A percentile compares a stretch with the other conserved stretches of the same genome.
Conservation (phyloP, 192 early-diverging fungal species). For the Coemansia sp. region DNA sequence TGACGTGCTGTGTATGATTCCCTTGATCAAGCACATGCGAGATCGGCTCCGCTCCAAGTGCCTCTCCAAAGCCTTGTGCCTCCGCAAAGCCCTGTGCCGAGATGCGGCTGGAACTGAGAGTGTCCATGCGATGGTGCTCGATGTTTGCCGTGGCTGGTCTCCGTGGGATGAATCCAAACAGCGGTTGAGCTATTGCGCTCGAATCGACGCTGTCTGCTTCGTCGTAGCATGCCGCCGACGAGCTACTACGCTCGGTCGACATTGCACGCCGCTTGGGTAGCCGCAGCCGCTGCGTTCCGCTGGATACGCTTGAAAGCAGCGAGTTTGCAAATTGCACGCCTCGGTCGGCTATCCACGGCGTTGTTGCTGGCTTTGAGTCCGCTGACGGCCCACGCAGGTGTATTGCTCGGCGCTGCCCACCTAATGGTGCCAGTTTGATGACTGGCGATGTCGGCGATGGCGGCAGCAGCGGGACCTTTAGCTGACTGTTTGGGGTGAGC, state of each 20-base stretch:
- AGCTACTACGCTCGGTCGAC: slow-evolving; percentile 39
- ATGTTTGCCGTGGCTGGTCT: slow-evolving; percentile 12
- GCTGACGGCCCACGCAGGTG: slow-evolving; percentile 22
- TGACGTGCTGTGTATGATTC: slow-evolving; percentile 5
- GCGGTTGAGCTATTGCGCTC: slow-evolving; percentile 22
- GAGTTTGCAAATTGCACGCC: neutral
- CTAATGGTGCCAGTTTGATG: neutral
- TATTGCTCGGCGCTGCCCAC: slow-evolving; percentile 22
- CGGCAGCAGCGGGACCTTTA: slow-evolving; percentile 25
- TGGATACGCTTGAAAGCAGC: slow-evolving; percentile 8
- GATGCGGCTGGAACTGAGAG: slow-evolving; percentile 7
- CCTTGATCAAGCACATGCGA: slow-evolving; percentile 5
- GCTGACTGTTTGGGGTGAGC: slow-evolving; percentile 8
- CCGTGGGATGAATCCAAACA: slow-evolving; percentile 7
- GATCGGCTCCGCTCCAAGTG: slow-evolving; percentile 13
- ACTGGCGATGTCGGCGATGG: slow-evolving; percentile 35
- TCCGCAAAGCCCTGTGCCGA: slow-evolving; percentile 18
- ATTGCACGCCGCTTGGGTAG: slow-evolving; percentile 45
- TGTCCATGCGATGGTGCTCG: slow-evolving; percentile 5
- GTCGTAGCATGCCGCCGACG: slow-evolving; percentile 23
- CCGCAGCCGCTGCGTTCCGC: slow-evolving; percentile 33
- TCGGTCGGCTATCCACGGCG: slow-evolving; percentile 22
- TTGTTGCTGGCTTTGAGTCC: slow-evolving; percentile 10
- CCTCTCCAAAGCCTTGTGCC: slow-evolving; percentile 15
- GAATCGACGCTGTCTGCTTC: neutral